Evolutionary conservation across 1,284 basidiomycete species (phyloP).

Genomic region (Sporisorium graminicola): DNA sequence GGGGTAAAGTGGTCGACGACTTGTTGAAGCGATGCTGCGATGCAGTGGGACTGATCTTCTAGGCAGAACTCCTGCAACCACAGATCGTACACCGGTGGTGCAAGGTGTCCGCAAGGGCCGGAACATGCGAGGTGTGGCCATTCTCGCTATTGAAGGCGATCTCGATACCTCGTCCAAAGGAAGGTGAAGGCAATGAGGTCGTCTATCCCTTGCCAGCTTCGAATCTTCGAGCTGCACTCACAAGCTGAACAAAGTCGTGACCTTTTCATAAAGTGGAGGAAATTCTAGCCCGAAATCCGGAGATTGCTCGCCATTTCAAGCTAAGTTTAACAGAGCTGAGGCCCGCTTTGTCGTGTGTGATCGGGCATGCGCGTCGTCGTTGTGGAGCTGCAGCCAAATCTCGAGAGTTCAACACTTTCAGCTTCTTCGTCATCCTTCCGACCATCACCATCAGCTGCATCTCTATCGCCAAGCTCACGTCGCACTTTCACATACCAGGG

Average conservation of each 20-base stretch:
- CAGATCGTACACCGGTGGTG: neutral
- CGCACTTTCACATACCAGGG: neutral
- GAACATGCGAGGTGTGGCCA: neutral
- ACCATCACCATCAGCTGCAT: conserved; percentile 2
- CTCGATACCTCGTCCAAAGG: neutral
- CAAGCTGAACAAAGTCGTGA: neutral
- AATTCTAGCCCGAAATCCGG: conserved; percentile 25
- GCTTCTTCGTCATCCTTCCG: neutral
- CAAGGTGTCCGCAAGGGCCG: neutral
- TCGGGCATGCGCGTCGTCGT: conserved; percentile 54
- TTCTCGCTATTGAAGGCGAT: neutral
- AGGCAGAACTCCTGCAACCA: neutral
- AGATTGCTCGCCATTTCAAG: neutral
- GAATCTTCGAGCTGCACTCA: neutral
- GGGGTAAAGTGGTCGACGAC: neutral
- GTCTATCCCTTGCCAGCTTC: neutral
- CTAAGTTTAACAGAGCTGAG: conserved; percentile 6
- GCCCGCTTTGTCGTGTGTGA: conserved; percentile 23
- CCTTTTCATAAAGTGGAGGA: conserved; percentile 30
- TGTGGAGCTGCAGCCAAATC: conserved; percentile 26
- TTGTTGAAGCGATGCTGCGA: neutral
- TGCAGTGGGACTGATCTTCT: neutral
- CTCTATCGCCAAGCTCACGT: neutral
- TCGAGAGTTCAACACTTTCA: conserved; percentile 27
- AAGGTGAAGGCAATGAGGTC: neutral